These are phyloP conservation scores for Fusarium sp. DNA, from an alignment of 2,329 filamentous ascomycete genomes.

Conservation along the genomic window DNA sequence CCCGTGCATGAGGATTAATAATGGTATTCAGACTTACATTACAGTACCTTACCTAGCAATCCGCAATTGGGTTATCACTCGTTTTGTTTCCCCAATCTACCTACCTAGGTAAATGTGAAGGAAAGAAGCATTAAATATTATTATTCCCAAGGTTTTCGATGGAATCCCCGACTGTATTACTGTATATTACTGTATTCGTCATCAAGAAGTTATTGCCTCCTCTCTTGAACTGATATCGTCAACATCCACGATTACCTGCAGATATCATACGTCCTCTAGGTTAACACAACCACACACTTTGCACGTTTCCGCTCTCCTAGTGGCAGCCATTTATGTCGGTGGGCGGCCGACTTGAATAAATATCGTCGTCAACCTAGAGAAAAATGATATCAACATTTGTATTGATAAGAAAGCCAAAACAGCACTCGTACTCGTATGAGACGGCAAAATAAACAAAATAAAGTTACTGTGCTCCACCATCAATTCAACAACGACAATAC, in stretches of 20 bases:
- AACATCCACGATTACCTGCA: background rate
- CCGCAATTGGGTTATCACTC: background rate
- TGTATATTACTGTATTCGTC: background rate
- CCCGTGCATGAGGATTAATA: conserved; percentile 1
- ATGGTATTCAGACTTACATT: background rate
- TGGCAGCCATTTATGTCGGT: background rate
- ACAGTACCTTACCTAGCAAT: background rate
- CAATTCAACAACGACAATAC: background rate
- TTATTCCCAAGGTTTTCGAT: background rate
- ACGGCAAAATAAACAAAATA: background rate
- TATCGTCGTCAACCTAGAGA: background rate
- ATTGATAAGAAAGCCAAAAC: too few species aligned
- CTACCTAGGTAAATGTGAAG: background rate
- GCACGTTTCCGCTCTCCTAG: conserved; percentile 14
- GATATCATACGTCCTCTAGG: background rate
- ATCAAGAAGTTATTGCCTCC: background rate
- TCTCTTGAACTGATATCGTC: background rate
- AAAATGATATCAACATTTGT: background rate
- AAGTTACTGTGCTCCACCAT: too few species aligned
- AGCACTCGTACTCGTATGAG: background rate
- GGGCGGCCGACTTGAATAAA: conserved; percentile 12
- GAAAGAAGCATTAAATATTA: background rate
- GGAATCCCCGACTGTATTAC: background rate
- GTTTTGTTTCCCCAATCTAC: background rate
- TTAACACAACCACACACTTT: conserved; percentile 26